These are phyloP conservation scores for Diospyros kaki DNA, from an alignment of 148 eudicot genomes.

Conservation along the genomic window DNA sequence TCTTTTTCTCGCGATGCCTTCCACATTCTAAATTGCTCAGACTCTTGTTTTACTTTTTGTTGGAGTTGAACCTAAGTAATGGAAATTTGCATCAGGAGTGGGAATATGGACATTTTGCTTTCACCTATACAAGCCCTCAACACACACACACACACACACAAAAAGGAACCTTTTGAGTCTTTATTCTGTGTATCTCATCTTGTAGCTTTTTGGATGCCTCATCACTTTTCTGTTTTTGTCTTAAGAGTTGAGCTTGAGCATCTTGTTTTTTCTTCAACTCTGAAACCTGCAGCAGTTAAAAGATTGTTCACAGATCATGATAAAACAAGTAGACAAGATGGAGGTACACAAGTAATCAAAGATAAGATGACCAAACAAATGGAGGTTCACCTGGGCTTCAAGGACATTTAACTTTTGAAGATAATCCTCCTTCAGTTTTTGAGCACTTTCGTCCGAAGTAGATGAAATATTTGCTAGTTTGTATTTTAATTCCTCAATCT, in stretches of 20 bases:
- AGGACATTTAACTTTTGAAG: conserved; percentile 85
- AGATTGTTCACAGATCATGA: neutral
- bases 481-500: conserved; percentile 73
- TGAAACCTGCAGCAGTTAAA: conserved; percentile 53
- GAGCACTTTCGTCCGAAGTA: conserved; percentile 68
- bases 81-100: neutral
- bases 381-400: conserved; percentile 65
- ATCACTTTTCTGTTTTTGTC: conserved; percentile 94
- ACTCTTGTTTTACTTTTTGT: conserved; percentile 95
- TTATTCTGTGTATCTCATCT: conserved; percentile 94
- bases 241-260: conserved; percentile 86
- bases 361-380: conserved; percentile 9
- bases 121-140: neutral
- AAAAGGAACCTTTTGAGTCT: conserved; percentile 76
- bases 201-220: conserved; percentile 90
- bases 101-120: neutral
- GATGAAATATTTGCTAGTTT: conserved; percentile 75
- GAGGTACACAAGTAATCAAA: neutral
- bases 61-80: conserved; percentile 78
- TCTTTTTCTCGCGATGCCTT: conserved; percentile 94
- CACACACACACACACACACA: neutral
- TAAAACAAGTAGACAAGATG: too few species aligned
- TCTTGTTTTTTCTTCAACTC: conserved; percentile 93
- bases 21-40: conserved; percentile 95
- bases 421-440: conserved; percentile 87